These are phyloP conservation scores for Euphrasia confusa DNA, from an alignment of 257 asterid genomes.

Conservation along the genomic window DNA sequence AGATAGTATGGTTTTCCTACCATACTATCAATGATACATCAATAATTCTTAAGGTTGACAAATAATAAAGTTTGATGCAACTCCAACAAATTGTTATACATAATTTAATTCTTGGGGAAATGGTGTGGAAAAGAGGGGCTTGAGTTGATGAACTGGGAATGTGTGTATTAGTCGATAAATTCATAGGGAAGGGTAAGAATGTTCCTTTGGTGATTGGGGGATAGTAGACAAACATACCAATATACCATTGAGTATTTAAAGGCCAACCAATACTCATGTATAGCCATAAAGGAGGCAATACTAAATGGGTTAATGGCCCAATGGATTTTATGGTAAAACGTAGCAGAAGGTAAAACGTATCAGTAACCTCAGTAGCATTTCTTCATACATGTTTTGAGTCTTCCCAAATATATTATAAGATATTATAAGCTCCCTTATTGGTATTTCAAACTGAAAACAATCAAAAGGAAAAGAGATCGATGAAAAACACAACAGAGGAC, in stretches of 20 bases:
- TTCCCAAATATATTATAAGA: background rate
- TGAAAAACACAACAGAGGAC: background rate
- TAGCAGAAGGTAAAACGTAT: background rate
- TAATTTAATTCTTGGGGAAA: background rate
- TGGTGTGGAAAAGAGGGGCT: background rate
- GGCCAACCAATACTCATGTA: background rate
- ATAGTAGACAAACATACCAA: background rate
- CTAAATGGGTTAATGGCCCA: background rate
- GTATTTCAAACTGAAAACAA: constrained; percentile 7
- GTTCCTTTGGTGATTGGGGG: background rate
- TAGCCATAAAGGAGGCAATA: background rate
- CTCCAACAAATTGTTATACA: background rate
- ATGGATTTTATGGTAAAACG: background rate
- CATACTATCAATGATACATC: background rate
- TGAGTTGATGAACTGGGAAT: background rate
- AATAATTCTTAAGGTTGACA: background rate
- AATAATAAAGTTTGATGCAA: background rate
- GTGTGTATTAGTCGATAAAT: too few relatives aligned
- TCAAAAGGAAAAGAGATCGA: background rate
- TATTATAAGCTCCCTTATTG: constrained; percentile 1
- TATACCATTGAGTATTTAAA: too few relatives aligned
- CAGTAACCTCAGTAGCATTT: background rate
- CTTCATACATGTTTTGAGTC: background rate
- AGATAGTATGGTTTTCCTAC: background rate
- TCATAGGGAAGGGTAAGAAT: background rate